Base-by-base conservation (phyloP, 139 green algal genomes). In the Chlorella sp. region DNA sequence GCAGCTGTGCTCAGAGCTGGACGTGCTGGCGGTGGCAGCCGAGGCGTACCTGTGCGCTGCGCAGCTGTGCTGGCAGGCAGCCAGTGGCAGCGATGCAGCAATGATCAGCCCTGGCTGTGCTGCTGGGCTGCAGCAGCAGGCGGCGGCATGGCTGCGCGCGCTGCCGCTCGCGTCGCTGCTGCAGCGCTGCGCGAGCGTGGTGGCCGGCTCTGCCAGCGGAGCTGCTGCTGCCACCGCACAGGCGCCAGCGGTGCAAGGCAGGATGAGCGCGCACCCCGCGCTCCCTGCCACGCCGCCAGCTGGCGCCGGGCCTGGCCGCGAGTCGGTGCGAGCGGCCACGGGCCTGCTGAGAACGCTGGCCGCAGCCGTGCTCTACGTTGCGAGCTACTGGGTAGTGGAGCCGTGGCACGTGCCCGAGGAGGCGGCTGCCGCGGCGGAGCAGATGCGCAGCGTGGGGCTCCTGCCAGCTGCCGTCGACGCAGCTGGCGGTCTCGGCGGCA, bases 361-460 rank as follows among this genome's bases (percentile, higher is more conserved):
- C 21, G 78, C 84, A 3, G 75, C 71, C n/a, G 31, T 81, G 43
- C 65, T 77, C 56, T 82, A 81, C 48, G 66, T 84, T 25, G 76
- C 59, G n/a, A 66, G 66, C 48, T 89, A 87, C 72, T 89, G 84
- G 84, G 25, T 42, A 23, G 81, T 53, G 25, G 53, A 75, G 69
- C 6, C 31, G 25, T 75, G 69, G 69, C 69, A 75, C 69, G 45
- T 40, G 7, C 38, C 53, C 3, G 53, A 51, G 19, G 69, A 75
- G 1, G 55, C 50, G n/a, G 69, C 38, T n/a, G 69, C 36, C 2
- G 69, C 69, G 17, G 53, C 56, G 31, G 25, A 65, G 40, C 58
- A 61, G 71, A 31, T 77, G 42, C 23, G 9, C 42, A 36, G 5
- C 5, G 5, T 69, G 35, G 71, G 59, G 29, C 31, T 77, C 42